Evolutionary conservation across 495 filamentous ascomycete genomes (phyloP).

Genomic region (Penicillium bialowiezense): DNA sequence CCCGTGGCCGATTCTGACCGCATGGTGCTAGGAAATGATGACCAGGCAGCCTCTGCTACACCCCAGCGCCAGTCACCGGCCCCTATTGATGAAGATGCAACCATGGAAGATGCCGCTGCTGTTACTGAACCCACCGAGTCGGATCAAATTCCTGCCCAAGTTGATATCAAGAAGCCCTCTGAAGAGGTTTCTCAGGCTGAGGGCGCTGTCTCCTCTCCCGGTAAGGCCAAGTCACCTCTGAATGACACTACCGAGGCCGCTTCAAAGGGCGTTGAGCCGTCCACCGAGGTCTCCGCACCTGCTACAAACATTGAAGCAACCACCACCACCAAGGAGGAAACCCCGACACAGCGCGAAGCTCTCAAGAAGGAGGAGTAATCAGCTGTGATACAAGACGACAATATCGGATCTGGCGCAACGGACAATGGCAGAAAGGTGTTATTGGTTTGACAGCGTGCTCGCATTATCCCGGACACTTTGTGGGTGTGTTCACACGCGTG

Average conservation of each 20-base stretch:
- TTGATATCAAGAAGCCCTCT: conserved; percentile 21
- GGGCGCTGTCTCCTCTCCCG: conserved; percentile 18
- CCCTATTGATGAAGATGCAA: conserved; percentile 58
- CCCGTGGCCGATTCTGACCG: conserved; percentile 34
- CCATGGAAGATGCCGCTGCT: conserved; percentile 65
- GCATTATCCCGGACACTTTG: conserved; percentile 23
- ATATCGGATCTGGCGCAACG: conserved; percentile 37
- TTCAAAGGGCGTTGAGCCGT: conserved; percentile 10
- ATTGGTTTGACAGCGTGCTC: conserved; percentile 29
- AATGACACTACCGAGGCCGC: conserved; percentile 21
- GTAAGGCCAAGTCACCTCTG: conserved; percentile 15
- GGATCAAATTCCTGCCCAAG: conserved; percentile 16
- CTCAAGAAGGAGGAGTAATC: conserved; percentile 34
- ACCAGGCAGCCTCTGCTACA: conserved; percentile 33
- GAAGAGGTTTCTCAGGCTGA: conserved; percentile 19
- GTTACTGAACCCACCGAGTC: conserved; percentile 24
- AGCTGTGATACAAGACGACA: conserved; percentile 13
- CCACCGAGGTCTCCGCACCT: conserved; percentile 17
- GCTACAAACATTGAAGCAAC: conserved; percentile 17
- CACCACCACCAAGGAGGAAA: conserved; percentile 18
- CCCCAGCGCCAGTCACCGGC: conserved; percentile 45
- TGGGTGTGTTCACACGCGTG: conserved; percentile 14
- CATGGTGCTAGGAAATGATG: conserved; percentile 39
- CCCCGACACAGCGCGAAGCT: conserved; percentile 23
- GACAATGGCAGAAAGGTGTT: conserved; percentile 44